Percentiles rank a stretch among this genome's conserved stretches.
phyloP scores from a whole-genome alignment of 768 basidiomycete genomes.

The Xerocomellus amylosporus region DNA sequence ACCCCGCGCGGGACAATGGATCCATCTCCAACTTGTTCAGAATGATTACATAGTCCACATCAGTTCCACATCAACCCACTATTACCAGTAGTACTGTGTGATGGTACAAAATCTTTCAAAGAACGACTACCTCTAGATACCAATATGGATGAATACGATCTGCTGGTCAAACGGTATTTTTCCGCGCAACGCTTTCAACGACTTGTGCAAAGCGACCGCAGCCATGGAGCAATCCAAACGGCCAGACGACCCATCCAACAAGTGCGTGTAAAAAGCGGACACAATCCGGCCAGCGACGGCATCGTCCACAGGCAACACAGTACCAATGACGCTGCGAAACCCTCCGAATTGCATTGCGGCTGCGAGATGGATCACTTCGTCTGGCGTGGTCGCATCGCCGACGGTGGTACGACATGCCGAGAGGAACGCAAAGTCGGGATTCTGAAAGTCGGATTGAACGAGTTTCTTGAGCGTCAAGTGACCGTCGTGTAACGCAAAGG shows the following conservation, averaged over 20 bases:
- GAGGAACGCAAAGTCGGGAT: constrained; percentile 14
- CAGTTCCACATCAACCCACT: no score
- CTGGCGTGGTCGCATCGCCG: constrained; percentile 16
- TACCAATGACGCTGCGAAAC: constrained; percentile 26
- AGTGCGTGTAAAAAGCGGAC: constrained; percentile 4
- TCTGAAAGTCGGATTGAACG: neutral
- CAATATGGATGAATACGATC: constrained; percentile 6
- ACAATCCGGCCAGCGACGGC: constrained; percentile 1
- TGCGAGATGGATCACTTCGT: constrained; percentile 18
- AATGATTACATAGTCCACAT: no score
- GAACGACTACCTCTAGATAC: neutral
- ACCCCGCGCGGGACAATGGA: no score
- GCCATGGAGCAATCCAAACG: neutral
- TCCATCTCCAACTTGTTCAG: no score
- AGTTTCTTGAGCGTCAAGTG: constrained; percentile 6
- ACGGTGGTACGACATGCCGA: constrained; percentile 28
- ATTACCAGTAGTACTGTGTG: no score
- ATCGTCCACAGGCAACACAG: constrained; percentile 24
- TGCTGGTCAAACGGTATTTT: constrained; percentile 5
- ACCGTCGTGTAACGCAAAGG: constrained; percentile 7
- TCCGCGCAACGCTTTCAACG: constrained; percentile 1
- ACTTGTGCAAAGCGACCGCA: neutral
- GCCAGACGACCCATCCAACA: neutral
- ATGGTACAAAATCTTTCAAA: no score
- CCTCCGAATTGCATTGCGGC: constrained; percentile 17